Evolutionary conservation across 768 basidiomycete genomes (phyloP).

Genomic region (Collybiopsis confluens): DNA sequence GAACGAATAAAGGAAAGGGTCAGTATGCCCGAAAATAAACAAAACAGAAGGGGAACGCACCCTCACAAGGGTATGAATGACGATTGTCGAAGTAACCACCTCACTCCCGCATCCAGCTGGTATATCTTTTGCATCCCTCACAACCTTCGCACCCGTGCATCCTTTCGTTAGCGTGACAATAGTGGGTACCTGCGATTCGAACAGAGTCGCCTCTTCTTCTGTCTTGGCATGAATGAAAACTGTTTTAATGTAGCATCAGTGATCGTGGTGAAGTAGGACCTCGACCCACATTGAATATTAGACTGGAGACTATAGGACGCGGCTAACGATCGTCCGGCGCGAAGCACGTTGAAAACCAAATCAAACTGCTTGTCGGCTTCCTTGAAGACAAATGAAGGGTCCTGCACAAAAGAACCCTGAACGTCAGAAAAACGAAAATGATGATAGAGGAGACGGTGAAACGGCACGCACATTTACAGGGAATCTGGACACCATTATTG

Average conservation of each 20-base stretch:
- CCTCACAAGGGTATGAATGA: constrained; percentile 81
- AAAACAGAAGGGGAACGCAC: constrained; percentile 37
- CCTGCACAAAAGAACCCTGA: constrained; percentile 32
- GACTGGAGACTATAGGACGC: constrained; percentile 86
- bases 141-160: constrained; percentile 69
- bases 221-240: constrained; percentile 76
- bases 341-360: constrained; percentile 74
- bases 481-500: constrained; percentile 87
- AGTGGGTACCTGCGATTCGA: constrained; percentile 70
- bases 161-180: constrained; percentile 85
- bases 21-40: neutral
- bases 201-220: constrained; percentile 57
- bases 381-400: constrained; percentile 53
- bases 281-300: constrained; percentile 69
- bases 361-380: constrained; percentile 85
- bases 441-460: neutral
- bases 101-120: constrained; percentile 87
- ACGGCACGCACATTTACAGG: constrained; percentile 64
- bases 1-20: neutral
- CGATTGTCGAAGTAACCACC: constrained; percentile 69
- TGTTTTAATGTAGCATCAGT: constrained; percentile 23
- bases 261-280: neutral
- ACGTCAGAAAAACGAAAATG: neutral
- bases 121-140: constrained; percentile 60
- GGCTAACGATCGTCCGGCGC: constrained; percentile 77